A percentile compares a stretch with the other conserved stretches of the same genome.
phyloP scores from a whole-genome alignment of 179 eudicot species.

The Carnegiea gigantea region DNA sequence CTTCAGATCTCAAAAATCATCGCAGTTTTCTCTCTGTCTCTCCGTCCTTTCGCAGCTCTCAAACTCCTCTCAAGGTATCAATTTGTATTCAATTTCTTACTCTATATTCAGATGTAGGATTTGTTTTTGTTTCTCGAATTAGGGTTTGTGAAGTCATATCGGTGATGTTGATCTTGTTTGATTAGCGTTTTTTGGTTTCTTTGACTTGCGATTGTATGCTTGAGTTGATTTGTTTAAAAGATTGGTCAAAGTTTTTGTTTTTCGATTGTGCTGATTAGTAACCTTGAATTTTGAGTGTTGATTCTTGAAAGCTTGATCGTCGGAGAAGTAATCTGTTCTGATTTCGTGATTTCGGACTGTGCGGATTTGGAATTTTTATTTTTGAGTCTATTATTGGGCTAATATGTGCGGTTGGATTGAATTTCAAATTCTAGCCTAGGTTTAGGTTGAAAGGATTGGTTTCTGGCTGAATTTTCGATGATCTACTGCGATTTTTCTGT shows the following conservation, averaged over 20 bases:
- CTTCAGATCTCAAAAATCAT: constrained; percentile 1
- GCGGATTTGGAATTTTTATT: background rate
- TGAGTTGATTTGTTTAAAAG: background rate
- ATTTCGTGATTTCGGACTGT: background rate
- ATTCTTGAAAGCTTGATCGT: background rate
- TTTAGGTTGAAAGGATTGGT: background rate
- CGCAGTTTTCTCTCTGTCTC: background rate
- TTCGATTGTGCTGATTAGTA: background rate
- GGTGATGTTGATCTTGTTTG: background rate
- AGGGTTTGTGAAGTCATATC: background rate
- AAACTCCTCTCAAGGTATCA: background rate
- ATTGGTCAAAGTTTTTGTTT: background rate
- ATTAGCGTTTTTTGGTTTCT: no score
- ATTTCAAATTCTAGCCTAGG: background rate
- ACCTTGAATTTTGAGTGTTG: background rate
- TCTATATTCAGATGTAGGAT: background rate
- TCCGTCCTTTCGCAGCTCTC: background rate
- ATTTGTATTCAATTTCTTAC: background rate
- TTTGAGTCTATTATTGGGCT: background rate
- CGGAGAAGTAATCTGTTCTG: background rate
- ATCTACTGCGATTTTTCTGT: background rate
- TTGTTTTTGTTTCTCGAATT: background rate
- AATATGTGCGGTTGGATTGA: background rate
- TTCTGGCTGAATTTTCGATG: background rate
- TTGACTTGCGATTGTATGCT: background rate